phyloP scores from a whole-genome alignment of 495 filamentous ascomycete species.

The Trichodelitschia bisporula region DNA sequence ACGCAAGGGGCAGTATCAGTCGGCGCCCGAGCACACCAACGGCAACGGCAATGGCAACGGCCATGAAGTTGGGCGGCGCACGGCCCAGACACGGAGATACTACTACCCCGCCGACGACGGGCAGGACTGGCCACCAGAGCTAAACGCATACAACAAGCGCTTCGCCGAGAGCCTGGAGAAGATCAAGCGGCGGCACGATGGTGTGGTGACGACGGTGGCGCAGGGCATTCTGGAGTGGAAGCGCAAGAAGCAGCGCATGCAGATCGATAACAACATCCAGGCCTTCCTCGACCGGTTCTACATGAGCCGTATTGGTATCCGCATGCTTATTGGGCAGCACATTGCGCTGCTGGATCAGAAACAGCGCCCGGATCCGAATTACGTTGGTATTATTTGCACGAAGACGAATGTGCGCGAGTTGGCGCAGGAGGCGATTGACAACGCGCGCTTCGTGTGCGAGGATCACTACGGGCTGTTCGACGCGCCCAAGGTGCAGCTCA shows the following conservation, averaged over 20 bases:
- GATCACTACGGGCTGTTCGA: constrained; percentile 98
- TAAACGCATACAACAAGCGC: constrained; percentile 78
- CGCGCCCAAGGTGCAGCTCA: constrained; percentile 84
- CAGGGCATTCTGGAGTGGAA: constrained; percentile 97
- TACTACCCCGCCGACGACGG: constrained; percentile 78
- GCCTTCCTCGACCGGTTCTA: constrained; percentile 95
- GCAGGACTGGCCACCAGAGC: constrained; percentile 78
- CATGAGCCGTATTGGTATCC: constrained; percentile 98
- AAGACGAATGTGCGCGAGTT: constrained; percentile 93
- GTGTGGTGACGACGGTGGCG: constrained; percentile 79
- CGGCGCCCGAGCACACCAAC: constrained; percentile 28
- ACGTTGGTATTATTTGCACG: constrained; percentile 96
- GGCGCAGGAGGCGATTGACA: constrained; percentile 91
- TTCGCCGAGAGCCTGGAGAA: constrained; percentile 66
- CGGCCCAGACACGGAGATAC: constrained; percentile 42
- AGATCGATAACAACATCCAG: constrained; percentile 92
- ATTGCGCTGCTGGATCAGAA: constrained; percentile 88
- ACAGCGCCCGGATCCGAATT: constrained; percentile 63
- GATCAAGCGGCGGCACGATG: constrained; percentile 89
- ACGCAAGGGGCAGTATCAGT: constrained; percentile 64
- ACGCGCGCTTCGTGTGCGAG: constrained; percentile 93
- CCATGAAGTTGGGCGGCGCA: constrained; percentile 22
- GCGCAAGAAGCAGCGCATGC: constrained; percentile 84
- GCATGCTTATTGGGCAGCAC: constrained; percentile 97
- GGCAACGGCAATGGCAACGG: constrained; percentile 23